Percentiles rank a stretch among this genome's conserved stretches.
These are phyloP conservation scores for Cryptosporidium ubiquitum DNA, from an alignment of 169 alveolate genomes.

Conservation along the genomic window DNA sequence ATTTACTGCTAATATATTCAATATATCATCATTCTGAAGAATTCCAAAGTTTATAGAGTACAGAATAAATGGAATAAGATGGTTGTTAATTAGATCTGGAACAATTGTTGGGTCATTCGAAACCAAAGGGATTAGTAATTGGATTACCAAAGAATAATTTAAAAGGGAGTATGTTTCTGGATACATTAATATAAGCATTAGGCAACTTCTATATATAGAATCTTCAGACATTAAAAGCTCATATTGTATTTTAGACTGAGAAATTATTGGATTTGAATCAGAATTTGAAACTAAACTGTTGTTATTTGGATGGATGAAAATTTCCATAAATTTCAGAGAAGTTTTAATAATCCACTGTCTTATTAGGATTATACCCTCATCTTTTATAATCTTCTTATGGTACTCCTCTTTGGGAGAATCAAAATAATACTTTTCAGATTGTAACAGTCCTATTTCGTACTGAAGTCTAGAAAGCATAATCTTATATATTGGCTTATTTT, in stretches of 20 bases:
- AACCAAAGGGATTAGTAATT: constrained; percentile 44
- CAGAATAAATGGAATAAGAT: constrained; percentile 52
- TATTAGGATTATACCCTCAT: constrained; percentile 55
- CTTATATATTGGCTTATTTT: constrained; percentile 49
- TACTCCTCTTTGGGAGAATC: constrained; percentile 4
- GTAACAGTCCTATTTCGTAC: constrained; percentile 55
- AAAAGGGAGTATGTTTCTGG: constrained; percentile 55
- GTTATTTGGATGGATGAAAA: constrained; percentile 66
- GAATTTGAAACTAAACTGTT: constrained; percentile 55
- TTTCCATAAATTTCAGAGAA: constrained; percentile 54
- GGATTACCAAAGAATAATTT: constrained; percentile 51
- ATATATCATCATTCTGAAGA: constrained; percentile 58
- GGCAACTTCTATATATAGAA: constrained; percentile 59
- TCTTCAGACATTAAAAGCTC: constrained; percentile 58
- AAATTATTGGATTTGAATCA: constrained; percentile 56
- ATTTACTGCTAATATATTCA: constrained; percentile 67
- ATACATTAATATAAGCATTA: constrained; percentile 64
- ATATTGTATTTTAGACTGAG: constrained; percentile 56
- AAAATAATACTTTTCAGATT: constrained; percentile 4
- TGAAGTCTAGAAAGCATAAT: constrained; percentile 61
- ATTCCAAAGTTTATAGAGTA: constrained; percentile 43
- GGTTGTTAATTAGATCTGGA: constrained; percentile 50
- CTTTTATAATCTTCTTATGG: background rate
- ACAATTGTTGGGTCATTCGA: constrained; percentile 71
- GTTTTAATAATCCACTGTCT: constrained; percentile 71